These are phyloP conservation scores for Trichothecium sympodiale DNA, from an alignment of 2,329 filamentous ascomycete genomes.

Conservation along the genomic window DNA sequence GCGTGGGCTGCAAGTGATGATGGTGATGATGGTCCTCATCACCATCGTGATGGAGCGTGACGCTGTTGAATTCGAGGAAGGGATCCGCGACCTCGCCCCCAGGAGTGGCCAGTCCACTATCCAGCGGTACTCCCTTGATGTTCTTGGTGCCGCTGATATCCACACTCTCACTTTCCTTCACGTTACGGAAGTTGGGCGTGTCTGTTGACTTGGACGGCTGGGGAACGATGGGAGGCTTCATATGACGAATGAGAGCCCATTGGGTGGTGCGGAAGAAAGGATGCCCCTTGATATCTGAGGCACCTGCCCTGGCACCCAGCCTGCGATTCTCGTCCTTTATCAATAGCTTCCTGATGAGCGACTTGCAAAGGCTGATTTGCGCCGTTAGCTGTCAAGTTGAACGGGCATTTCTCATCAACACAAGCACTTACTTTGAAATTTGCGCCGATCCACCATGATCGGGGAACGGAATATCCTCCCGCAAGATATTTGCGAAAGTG, in stretches of 20 bases:
- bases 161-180: constrained; percentile 93
- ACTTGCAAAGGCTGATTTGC: constrained; percentile 76
- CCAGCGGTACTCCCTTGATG: constrained; percentile 71
- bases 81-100: constrained; percentile 76
- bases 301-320: constrained; percentile 84
- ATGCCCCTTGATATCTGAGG: constrained; percentile 92
- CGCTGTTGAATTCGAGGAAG: constrained; percentile 97
- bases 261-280: constrained; percentile 94
- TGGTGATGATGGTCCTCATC: constrained; percentile 49
- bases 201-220: constrained; percentile 84
- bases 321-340: constrained; percentile 97
- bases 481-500: constrained; percentile 92
- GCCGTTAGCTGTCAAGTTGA: neutral
- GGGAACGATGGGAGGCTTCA: constrained; percentile 95
- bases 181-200: constrained; percentile 93
- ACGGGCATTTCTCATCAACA: neutral
- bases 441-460: constrained; percentile 75
- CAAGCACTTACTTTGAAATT: constrained; percentile 71
- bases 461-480: constrained; percentile 92
- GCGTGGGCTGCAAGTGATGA: constrained; percentile 7
- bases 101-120: constrained; percentile 76
- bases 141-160: constrained; percentile 58
- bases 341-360: constrained; percentile 85
- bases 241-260: constrained; percentile 93
- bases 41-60: constrained; percentile 92